Percentiles rank a stretch among this genome's conserved stretches.
Conservation (phyloP, 352 stramenopile species). For the Phytopythium sindhum region DNA sequence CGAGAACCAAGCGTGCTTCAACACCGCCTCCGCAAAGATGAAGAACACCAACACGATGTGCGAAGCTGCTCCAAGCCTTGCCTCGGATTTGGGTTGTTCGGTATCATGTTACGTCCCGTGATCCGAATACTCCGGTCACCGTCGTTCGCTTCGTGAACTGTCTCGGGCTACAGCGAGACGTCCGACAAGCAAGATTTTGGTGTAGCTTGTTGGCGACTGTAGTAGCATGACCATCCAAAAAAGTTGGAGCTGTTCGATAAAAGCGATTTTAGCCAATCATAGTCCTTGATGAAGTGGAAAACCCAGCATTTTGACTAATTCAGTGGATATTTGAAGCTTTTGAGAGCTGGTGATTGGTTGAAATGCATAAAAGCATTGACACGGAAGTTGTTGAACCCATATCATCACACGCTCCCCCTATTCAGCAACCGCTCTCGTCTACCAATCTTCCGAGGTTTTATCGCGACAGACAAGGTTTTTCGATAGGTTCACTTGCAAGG, state of each 20-base stretch:
- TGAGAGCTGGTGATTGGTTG: background rate
- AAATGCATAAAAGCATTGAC: background rate
- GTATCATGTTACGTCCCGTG: too few relatives aligned
- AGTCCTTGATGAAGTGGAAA: background rate
- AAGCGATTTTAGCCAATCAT: background rate
- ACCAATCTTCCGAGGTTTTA: background rate
- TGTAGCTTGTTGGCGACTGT: too few relatives aligned
- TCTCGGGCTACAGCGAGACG: too few relatives aligned
- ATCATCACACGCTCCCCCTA: background rate
- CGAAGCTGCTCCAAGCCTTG: too few relatives aligned
- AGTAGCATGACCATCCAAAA: too few relatives aligned
- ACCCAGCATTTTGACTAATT: background rate
- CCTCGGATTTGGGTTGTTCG: too few relatives aligned
- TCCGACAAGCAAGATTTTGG: too few relatives aligned
- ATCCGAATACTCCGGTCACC: too few relatives aligned
- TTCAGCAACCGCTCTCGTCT: background rate
- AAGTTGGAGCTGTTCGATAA: conserved; percentile 1
- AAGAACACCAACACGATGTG: too few relatives aligned
- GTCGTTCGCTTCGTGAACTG: too few relatives aligned
- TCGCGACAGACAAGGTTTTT: background rate
- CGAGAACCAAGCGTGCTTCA: too few relatives aligned
- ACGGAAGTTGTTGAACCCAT: conserved; percentile 5
- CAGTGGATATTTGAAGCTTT: background rate
- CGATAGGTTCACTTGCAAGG: background rate
- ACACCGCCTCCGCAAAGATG: too few relatives aligned